Percentiles rank a stretch among this genome's conserved stretches.
Evolutionary conservation across 2,329 filamentous ascomycete genomes (phyloP).

Genomic region (Pseudocercospora vitis): DNA sequence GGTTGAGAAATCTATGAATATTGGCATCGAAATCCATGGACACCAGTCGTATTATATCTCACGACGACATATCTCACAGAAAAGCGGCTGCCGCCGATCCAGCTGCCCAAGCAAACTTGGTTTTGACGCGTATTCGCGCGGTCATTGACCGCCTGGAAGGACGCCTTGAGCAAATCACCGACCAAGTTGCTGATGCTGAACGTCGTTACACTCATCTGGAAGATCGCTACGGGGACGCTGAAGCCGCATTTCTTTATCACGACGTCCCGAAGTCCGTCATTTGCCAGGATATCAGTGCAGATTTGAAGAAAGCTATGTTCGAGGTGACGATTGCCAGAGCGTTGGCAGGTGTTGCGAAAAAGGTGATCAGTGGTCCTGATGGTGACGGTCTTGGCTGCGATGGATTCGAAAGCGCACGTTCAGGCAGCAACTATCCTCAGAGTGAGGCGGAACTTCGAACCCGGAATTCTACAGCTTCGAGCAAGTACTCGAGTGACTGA

Average conservation of each 20-base stretch:
- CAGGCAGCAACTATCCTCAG: background rate
- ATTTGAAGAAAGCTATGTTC: conserved; percentile 1
- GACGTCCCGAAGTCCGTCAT: background rate
- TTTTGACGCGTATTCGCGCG: background rate
- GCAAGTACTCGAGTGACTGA: conserved; percentile 3
- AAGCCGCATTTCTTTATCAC: background rate
- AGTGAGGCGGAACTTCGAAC: background rate
- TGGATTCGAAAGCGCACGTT: background rate
- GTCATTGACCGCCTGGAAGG: conserved; percentile 1
- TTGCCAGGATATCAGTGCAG: conserved; percentile 2
- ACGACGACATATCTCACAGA: background rate
- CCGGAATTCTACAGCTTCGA: background rate
- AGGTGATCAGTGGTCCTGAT: background rate
- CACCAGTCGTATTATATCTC: background rate
- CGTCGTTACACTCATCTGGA: background rate
- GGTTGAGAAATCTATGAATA: no score
- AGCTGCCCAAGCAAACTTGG: background rate
- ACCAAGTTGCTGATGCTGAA: background rate
- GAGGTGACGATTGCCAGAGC: background rate
- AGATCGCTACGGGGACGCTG: conserved; percentile 1
- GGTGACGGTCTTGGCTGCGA: background rate
- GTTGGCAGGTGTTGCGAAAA: background rate
- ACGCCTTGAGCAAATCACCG: conserved; percentile 1
- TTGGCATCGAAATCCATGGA: no score
- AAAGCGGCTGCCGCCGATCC: background rate